Base-by-base conservation (phyloP, 306 rosid species). In the Hippophae rhamnoides region DNA sequence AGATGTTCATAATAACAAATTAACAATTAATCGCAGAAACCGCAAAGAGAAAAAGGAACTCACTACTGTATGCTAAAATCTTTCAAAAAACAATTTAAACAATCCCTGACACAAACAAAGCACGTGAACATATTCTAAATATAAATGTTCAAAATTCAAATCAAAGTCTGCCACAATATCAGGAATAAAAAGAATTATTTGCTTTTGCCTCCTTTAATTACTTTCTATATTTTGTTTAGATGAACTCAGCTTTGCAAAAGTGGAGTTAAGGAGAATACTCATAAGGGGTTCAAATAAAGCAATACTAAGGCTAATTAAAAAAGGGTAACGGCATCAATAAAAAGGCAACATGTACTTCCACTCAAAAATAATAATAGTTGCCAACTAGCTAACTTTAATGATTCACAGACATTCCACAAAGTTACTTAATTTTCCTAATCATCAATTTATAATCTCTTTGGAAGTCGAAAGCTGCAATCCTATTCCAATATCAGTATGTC, bases 341-440 rank as follows among this genome's bases (percentile, higher is more conserved):
- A 90, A 85, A 87, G 89, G 79, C 68, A 64, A 67, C 69, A 47
- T 71, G 87, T 87, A 83, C 95, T 83, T 83, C 46, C 78, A 74
- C 65, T 48, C 57, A 43, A 73, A 81, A 68, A 61, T 50, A 65
- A 75, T 52, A 72, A 56, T 78, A 82, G 81, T 73, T 76, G 74
- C 81, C 76, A 79, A 72, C 76, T 67, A 68, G 23, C 23, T 18
- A 18, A 18, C 23, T 31, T 31, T 31, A 31, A 31, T 31, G 38
- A 69, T 64, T 63, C 27, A 50, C 68, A 58, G 61, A 61, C 52
- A 66, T 72, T 69, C 58, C 62, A 56, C 72, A 60, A 53, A 71
- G 54, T 47, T 54, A 54, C 13, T 18, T 18, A 61, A 45, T 53
- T 50, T 57, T 54, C 57, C 62, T 51, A 49, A 47, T 45, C 48